A percentile compares a stretch with the other conserved stretches of the same genome.
phyloP scores from a whole-genome alignment of 495 filamentous ascomycete species.

The Penicillium salamii region DNA sequence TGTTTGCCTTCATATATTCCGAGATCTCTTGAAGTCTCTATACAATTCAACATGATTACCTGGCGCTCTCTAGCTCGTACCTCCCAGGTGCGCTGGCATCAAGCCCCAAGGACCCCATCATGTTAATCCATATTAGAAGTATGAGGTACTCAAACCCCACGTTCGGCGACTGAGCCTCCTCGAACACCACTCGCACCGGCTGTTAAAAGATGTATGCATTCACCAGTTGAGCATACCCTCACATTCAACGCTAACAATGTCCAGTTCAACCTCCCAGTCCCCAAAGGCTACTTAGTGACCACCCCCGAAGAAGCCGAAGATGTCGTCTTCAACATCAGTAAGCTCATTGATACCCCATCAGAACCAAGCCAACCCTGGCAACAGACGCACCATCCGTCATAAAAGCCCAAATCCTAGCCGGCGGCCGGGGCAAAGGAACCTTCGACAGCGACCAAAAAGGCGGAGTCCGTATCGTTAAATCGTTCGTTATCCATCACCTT shows the following conservation, averaged over 20 bases:
- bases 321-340: slow-evolving; percentile 26
- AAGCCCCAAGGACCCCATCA: background rate
- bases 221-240: too few relatives aligned
- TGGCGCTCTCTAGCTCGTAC: background rate
- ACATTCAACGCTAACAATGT: slow-evolving; percentile 1
- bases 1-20: background rate
- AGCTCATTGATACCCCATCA: background rate
- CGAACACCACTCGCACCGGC: slow-evolving; percentile 27
- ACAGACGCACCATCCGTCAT: slow-evolving; percentile 29
- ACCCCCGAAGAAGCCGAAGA: slow-evolving; percentile 21
- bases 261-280: slow-evolving; percentile 31
- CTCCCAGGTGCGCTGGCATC: background rate
- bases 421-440: slow-evolving; percentile 32
- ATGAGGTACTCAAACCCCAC: slow-evolving; percentile 11
- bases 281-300: slow-evolving; percentile 21
- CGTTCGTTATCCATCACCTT: slow-evolving; percentile 12
- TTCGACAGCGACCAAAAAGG: slow-evolving; percentile 30
- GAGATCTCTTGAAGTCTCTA: too few relatives aligned
- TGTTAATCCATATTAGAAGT: slow-evolving; percentile 4
- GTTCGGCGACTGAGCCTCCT: slow-evolving; percentile 22
- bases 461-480: slow-evolving; percentile 28
- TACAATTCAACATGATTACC: background rate
- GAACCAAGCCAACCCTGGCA: background rate
- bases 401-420: slow-evolving; percentile 33
- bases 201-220: slow-evolving; percentile 24